These are phyloP conservation scores for Tulasnella sp. DNA, from an alignment of 768 basidiomycete genomes.

Conservation along the genomic window DNA sequence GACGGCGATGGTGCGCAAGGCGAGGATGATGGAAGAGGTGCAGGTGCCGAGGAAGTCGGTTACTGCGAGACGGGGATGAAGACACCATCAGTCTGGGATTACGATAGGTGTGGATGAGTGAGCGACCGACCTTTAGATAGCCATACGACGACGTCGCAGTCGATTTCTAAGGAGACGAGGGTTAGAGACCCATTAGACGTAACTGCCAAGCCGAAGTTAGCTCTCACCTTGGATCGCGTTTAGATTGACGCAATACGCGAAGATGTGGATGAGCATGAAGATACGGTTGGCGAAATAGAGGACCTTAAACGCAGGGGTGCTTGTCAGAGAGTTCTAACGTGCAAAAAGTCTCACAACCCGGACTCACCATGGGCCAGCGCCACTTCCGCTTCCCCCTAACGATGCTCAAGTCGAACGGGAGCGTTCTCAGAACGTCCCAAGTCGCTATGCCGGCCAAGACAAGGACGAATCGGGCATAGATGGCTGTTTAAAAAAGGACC, in stretches of 20 bases:
- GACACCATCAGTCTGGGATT: not conserved
- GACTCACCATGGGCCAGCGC: constrained; percentile 11
- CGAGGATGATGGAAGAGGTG: constrained; percentile 1
- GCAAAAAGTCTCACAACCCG: not conserved
- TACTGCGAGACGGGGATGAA: not conserved
- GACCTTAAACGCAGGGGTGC: not conserved
- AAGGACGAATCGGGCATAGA: constrained; percentile 10
- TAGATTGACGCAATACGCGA: constrained; percentile 4
- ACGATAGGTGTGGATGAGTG: not conserved
- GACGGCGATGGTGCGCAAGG: constrained; percentile 9
- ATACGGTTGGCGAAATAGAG: constrained; percentile 8
- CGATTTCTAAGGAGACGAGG: not conserved
- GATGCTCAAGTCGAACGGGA: constrained; percentile 12
- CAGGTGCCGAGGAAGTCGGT: constrained; percentile 9
- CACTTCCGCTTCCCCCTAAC: constrained; percentile 5
- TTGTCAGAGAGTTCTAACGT: not conserved
- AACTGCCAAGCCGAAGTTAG: not conserved
- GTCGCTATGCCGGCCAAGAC: constrained; percentile 5
- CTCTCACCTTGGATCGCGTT: constrained; percentile 4
- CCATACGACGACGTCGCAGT: constrained; percentile 9
- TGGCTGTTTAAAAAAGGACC: not conserved
- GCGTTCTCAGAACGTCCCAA: constrained; percentile 11
- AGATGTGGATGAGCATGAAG: constrained; percentile 8
- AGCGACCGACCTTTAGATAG: constrained; percentile 2
- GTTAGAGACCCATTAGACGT: not conserved